Conservation (phyloP, 371 early-diverging fungal species). For the Mortierella sp. region DNA sequence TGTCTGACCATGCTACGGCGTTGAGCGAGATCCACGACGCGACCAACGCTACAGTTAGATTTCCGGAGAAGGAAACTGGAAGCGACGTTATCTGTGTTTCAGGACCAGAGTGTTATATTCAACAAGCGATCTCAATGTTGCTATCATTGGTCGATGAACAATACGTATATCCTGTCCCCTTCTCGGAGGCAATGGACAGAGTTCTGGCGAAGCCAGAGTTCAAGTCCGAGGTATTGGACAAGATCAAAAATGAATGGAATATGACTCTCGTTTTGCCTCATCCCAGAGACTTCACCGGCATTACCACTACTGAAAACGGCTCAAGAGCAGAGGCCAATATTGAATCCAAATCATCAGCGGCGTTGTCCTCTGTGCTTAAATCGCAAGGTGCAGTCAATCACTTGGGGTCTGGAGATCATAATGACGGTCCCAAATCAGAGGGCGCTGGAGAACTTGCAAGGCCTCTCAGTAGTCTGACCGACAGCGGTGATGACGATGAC, state of each 20-base stretch:
- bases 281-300: constrained; percentile 6
- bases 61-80: constrained; percentile 63
- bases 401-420: neutral
- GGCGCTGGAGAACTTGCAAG: constrained; percentile 23
- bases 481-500: constrained; percentile 33
- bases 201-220: constrained; percentile 47
- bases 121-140: constrained; percentile 45
- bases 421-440: neutral
- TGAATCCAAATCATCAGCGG: neutral
- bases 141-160: constrained; percentile 45
- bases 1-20: constrained; percentile 59
- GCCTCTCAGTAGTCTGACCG: constrained; percentile 46
- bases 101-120: constrained; percentile 48
- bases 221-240: constrained; percentile 25
- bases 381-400: neutral
- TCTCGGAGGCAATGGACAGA: constrained; percentile 46
- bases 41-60: constrained; percentile 64
- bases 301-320: neutral
- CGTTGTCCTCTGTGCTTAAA: neutral
- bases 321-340: neutral
- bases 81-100: constrained; percentile 39
- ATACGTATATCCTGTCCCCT: constrained; percentile 43
- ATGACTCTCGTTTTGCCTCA: constrained; percentile 40
- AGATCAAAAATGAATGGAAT: constrained; percentile 47
- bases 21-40: constrained; percentile 64